These are phyloP conservation scores for Sphagnum tenellum DNA, from an alignment of 225 moss, liverwort and hornwort genomes.

Conservation along the genomic window DNA sequence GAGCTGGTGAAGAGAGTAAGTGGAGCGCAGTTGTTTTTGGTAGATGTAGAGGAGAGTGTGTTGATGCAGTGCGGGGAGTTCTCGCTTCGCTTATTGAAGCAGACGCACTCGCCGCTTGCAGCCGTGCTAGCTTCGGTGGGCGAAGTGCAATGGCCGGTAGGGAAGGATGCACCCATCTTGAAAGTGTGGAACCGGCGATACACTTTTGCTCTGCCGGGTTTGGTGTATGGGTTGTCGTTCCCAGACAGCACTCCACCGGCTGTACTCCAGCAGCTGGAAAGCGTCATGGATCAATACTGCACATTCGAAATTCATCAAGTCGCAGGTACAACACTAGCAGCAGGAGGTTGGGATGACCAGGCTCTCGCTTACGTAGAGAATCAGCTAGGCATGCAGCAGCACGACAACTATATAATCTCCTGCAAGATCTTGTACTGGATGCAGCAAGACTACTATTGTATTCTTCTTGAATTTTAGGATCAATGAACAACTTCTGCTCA, in stretches of 20 bases:
- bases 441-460: too few species aligned
- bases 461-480: too few species aligned
- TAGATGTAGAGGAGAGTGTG: conserved; percentile 72
- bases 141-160: conserved; percentile 84
- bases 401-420: too few species aligned
- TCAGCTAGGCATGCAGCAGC: too few species aligned
- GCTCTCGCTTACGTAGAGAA: too few species aligned
- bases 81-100: conserved; percentile 55
- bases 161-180: conserved; percentile 67
- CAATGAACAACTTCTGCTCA: too few species aligned
- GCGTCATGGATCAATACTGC: conserved; percentile 31
- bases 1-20: conserved; percentile 36
- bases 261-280: conserved; percentile 38
- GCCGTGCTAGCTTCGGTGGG: conserved; percentile 63
- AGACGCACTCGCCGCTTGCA: conserved; percentile 53
- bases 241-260: conserved; percentile 26
- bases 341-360: too few species aligned
- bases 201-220: conserved; percentile 59
- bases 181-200: conserved; percentile 60
- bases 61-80: conserved; percentile 59
- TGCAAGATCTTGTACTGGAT: too few species aligned
- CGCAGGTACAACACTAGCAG: too few species aligned
- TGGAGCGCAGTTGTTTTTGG: conserved; percentile 51
- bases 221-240: conserved; percentile 60
- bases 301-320: conserved; percentile 56